These are phyloP conservation scores for Phaeosphaeria sp. DNA, from an alignment of 2,329 filamentous ascomycete genomes.

Conservation along the genomic window DNA sequence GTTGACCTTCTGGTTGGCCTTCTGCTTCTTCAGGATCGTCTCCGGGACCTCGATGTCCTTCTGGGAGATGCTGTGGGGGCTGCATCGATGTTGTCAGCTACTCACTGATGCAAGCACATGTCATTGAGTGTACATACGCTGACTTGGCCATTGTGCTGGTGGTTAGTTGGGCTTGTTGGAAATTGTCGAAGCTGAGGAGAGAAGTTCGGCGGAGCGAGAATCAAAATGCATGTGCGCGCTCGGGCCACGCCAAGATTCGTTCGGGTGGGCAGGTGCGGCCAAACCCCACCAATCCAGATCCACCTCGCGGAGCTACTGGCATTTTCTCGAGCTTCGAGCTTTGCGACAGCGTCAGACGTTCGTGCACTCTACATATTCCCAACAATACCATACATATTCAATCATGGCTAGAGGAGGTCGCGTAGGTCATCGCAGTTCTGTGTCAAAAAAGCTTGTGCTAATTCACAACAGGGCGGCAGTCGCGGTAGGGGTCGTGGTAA, in stretches of 20 bases:
- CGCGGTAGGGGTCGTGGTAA: constrained; percentile 39
- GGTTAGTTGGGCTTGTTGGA: constrained; percentile 41
- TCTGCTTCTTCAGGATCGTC: constrained; percentile 99
- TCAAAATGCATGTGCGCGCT: constrained; percentile 38
- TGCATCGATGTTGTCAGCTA: neutral
- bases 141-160: constrained; percentile 47
- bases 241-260: constrained; percentile 31
- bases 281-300: constrained; percentile 24
- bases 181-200: constrained; percentile 34
- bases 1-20: constrained; percentile 98
- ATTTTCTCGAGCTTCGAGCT: constrained; percentile 25
- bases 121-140: constrained; percentile 31
- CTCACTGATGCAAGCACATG: neutral
- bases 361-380: constrained; percentile 2
- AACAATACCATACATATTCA: constrained; percentile 8
- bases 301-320: constrained; percentile 24
- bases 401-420: constrained; percentile 39
- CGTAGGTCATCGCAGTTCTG: constrained; percentile 23
- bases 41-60: constrained; percentile 98
- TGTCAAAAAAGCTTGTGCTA: constrained; percentile 6
- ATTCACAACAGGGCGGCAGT: constrained; percentile 33
- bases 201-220: constrained; percentile 16
- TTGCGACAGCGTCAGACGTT: constrained; percentile 23
- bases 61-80: constrained; percentile 72
- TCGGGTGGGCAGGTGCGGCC: constrained; percentile 6